Evolutionary conservation across 345 rosid species (phyloP).

Genomic region (Brassica rapa): DNA sequence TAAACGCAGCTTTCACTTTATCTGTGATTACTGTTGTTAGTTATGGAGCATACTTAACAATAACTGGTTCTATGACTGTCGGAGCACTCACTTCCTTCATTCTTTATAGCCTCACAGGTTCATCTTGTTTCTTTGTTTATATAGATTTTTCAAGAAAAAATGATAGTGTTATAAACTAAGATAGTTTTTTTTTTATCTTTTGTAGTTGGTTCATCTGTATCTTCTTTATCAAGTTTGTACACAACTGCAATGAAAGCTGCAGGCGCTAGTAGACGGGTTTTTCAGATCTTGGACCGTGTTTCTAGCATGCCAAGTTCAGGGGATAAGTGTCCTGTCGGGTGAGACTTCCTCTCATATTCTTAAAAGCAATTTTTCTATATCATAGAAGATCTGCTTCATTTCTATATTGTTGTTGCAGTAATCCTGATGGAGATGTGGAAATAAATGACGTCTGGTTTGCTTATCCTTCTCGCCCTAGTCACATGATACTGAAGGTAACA

Average conservation of each 20-base stretch:
- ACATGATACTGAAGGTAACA: constrained; percentile 85
- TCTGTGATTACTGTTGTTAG: constrained; percentile 79
- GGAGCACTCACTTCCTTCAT: constrained; percentile 96
- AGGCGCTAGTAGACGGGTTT: constrained; percentile 91
- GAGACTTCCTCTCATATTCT: constrained; percentile 29
- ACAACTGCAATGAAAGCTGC: constrained; percentile 97
- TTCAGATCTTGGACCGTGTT: constrained; percentile 86
- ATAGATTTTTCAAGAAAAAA: background rate
- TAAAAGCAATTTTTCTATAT: background rate
- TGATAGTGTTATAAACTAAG: background rate
- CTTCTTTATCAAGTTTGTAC: constrained; percentile 80
- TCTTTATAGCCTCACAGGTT: constrained; percentile 96
- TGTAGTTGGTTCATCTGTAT: constrained; percentile 88
- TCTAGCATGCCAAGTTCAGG: constrained; percentile 83
- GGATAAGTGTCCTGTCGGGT: constrained; percentile 77
- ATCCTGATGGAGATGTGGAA: constrained; percentile 89
- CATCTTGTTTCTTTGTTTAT: background rate
- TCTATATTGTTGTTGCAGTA: constrained; percentile 44
- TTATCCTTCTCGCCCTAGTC: constrained; percentile 94
- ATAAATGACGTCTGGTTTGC: constrained; percentile 92
- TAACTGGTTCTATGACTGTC: constrained; percentile 75
- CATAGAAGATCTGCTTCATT: background rate
- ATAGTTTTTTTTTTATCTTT: constrained; percentile 32
- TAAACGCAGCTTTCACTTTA: constrained; percentile 81
- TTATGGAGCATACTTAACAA: constrained; percentile 88